These are phyloP conservation scores for Calonectria pseudoturangicola DNA, from an alignment of 2,329 filamentous ascomycete species.

Conservation along the genomic window DNA sequence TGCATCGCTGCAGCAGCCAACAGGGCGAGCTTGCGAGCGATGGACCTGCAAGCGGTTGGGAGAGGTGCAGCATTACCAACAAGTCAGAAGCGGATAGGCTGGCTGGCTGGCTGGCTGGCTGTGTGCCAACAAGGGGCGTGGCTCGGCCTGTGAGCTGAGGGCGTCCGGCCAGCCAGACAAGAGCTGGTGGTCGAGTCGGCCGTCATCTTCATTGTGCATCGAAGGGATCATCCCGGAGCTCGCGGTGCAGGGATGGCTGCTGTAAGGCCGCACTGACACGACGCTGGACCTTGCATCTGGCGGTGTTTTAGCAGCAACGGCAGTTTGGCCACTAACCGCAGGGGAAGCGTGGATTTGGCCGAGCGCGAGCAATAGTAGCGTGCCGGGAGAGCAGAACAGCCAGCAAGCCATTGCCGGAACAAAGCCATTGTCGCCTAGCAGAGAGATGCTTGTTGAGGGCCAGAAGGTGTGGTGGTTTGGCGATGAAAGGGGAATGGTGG, in stretches of 20 bases:
- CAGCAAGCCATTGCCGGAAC: neutral
- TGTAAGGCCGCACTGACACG: slow-evolving; percentile 16
- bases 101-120: neutral
- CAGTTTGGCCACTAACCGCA: neutral
- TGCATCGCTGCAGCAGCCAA: slow-evolving; percentile 8
- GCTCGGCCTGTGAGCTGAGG: slow-evolving; percentile 14
- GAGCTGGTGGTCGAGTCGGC: neutral
- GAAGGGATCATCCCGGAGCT: slow-evolving; percentile 27
- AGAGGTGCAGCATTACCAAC: slow-evolving; percentile 11
- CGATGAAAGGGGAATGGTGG: slow-evolving; percentile 21
- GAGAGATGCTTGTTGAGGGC: neutral
- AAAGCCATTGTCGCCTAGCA: slow-evolving; percentile 12
- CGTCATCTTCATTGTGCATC: slow-evolving; percentile 8
- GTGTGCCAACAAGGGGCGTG: slow-evolving; percentile 9
- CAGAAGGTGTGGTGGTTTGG: slow-evolving; percentile 2
- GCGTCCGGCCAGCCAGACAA: slow-evolving; percentile 7
- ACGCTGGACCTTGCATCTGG: slow-evolving; percentile 4
- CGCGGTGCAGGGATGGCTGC: slow-evolving; percentile 18
- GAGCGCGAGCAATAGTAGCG: neutral
- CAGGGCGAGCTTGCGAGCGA: slow-evolving; percentile 1
- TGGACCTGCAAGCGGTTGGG: slow-evolving; percentile 9
- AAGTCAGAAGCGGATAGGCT: slow-evolving; percentile 12
- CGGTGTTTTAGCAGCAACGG: slow-evolving; percentile 21
- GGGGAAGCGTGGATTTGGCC: slow-evolving; percentile 1
- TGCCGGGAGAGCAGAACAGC: neutral